Base-by-base conservation (phyloP, 192 early-diverging fungal genomes). In the Coemansia sp. region DNA sequence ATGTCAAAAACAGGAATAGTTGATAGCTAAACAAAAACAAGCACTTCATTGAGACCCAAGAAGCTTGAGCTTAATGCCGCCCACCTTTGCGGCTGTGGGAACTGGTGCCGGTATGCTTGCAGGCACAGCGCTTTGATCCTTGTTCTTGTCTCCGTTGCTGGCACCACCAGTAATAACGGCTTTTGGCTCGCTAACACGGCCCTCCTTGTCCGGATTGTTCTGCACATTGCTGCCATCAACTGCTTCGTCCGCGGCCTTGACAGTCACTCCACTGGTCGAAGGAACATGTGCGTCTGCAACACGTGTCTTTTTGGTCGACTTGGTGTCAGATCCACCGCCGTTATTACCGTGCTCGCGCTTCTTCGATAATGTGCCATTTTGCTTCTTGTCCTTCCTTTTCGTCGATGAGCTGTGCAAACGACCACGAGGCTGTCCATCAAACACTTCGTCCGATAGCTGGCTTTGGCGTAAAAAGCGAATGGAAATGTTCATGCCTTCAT, bases 391-490 rank as follows among this genome's bases (percentile, higher is more conserved):
- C 27, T 61, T 61, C 41, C 56, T 64, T 53, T 61, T 64, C 37
- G 48, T 40, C 19, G 62, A 60, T 31, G 57, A 64, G 5, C 40
- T 48, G 33, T n/a, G 62, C 50, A 68, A 41, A 23, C 66, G 69
- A 15, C 50, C 55, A 63, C 76, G 70, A 15, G 70, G 58, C 55
- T 44, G 58, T 9, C 64, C 76, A 11, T 34, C 70, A 67, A 79
- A 79, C 14, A 79, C 64, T 34, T 79, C 70, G 53, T 79, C 67
- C 14, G 76, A 65, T 6, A 79, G 70, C 54, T 79, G 76, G 22
- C 50, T 59, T 29, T 70, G 67, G 14, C 57, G 70, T 69, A 79
- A 34, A 40, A 73, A 73, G 13, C 76, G 59, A 30, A 73, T 68
- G 30, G 67, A 70, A 31, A 79, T 67, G 1, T 59, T 54, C 78